Base-by-base conservation (phyloP, 1,284 basidiomycete species). In the Irpex sp. region DNA sequence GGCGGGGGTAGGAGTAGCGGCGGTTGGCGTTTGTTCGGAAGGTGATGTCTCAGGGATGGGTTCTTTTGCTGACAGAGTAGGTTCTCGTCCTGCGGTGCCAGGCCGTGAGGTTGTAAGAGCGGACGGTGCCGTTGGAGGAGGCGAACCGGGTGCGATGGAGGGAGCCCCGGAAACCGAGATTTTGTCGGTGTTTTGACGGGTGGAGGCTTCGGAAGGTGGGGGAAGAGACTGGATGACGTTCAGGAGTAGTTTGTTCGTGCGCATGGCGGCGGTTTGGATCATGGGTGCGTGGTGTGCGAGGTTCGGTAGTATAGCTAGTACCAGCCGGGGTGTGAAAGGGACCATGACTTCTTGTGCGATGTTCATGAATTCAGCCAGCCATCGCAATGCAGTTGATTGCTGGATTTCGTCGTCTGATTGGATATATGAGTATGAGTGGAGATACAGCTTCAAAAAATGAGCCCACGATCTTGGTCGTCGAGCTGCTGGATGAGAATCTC, bases 401-500 rank as follows among this genome's bases (percentile, higher is more conserved):
- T 96, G 94, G 19, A 94, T 91, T 73, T 95, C 93, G 66, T 93
- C 91, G 71, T 96, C 94, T 95, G 65, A 5, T 40, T 26, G 21
- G 9, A 55, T 44, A 21, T 55, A n/a, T 6, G 48, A 6, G 19
- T 19, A 56, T 15, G 40, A 11, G 11, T 58, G 38, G 4, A 13
- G 15, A 37, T 7, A 15, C 36, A 58, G 17, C 48, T 51, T 13
- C 8, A 52, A 54, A n/a, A 37, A 34, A 44, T 60, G 55, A 19
- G 64, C 92, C 75, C 67, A 96, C 95, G 93, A 70, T 94, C 65
- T 13, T 64, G 90, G 67, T 85, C 86, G 58, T 92, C 88, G 34
- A 98, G 80, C 72, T 98, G 95, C 67, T 89, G 85, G n/a, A 99
- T 88, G 47, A 99, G 80, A 67, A 97, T 98, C 71, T 98, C 94